These are phyloP conservation scores for Candida sp. DNA, from an alignment of 1,139 yeast genomes.

Conservation along the genomic window DNA sequence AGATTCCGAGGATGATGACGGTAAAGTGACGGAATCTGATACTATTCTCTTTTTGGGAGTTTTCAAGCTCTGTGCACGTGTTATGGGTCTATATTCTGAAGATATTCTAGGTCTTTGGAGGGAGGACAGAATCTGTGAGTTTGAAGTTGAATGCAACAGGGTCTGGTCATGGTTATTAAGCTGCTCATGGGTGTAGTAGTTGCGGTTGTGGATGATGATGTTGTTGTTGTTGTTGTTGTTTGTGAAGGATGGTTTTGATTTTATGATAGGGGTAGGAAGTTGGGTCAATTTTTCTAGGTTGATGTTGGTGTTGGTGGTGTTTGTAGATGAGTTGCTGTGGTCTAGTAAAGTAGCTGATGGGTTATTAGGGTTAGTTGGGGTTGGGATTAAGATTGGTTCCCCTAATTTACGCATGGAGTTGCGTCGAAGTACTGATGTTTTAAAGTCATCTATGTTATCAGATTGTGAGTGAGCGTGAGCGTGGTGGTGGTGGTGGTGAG, in stretches of 20 bases:
- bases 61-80: slow-evolving; percentile 22
- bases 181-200: too few species aligned
- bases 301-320: neutral
- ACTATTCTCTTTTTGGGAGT: slow-evolving; percentile 21
- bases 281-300: slow-evolving; percentile 51
- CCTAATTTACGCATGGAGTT: slow-evolving; percentile 1
- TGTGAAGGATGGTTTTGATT: slow-evolving; percentile 38
- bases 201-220: slow-evolving; percentile 2
- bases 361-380: neutral
- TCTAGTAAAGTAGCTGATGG: neutral
- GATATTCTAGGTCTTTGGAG: slow-evolving; percentile 23
- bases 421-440: slow-evolving; percentile 2
- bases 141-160: neutral
- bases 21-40: slow-evolving; percentile 24
- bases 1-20: slow-evolving; percentile 6
- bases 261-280: slow-evolving; percentile 52
- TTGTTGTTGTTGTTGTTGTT: slow-evolving; percentile 2
- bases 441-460: neutral
- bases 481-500: neutral
- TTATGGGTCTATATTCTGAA: slow-evolving; percentile 41
- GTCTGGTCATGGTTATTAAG: slow-evolving; percentile 1
- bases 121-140: slow-evolving; percentile 1
- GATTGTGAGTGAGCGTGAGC: slow-evolving; percentile 4
- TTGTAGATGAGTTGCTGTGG: too few species aligned
- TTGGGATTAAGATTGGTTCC: neutral